Percentiles rank a stretch among this genome's conserved stretches.
phyloP scores from a whole-genome alignment of 2,329 filamentous ascomycete species.

The Emydomyces testavorans region DNA sequence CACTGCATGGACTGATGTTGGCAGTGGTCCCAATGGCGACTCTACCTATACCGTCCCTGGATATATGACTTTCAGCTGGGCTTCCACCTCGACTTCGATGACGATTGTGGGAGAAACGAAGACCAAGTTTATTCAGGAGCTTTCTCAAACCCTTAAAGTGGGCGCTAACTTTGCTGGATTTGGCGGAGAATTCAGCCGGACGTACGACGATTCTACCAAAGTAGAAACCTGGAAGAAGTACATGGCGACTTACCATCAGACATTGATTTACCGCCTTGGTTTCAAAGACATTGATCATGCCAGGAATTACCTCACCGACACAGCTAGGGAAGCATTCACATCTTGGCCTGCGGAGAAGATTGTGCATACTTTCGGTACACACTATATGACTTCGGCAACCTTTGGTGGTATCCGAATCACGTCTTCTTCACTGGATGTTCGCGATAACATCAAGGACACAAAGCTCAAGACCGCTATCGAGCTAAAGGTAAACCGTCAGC shows the following conservation, averaged over 20 bases:
- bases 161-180: slow-evolving; percentile 6
- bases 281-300: slow-evolving; percentile 7
- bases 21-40: slow-evolving; percentile 4
- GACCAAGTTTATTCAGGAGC: slow-evolving; percentile 9
- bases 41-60: slow-evolving; percentile 6
- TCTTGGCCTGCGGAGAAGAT: slow-evolving; percentile 7
- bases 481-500: not conserved
- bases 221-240: slow-evolving; percentile 9
- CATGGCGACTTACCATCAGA: slow-evolving; percentile 9
- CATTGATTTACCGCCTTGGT: not conserved
- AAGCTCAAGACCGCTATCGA: slow-evolving; percentile 10
- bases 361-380: slow-evolving; percentile 8
- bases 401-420: slow-evolving; percentile 10
- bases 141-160: slow-evolving; percentile 4
- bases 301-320: not conserved
- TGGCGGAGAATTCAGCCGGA: slow-evolving; percentile 9
- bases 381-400: slow-evolving; percentile 7
- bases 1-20: slow-evolving; percentile 6
- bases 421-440: slow-evolving; percentile 5
- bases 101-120: slow-evolving; percentile 4
- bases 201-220: slow-evolving; percentile 5
- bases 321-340: slow-evolving; percentile 4
- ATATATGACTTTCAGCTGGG: slow-evolving; percentile 9
- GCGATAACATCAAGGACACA: slow-evolving; percentile 7
- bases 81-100: slow-evolving; percentile 7